Base-by-base conservation (phyloP, 176 grass and related monocot genomes). In the Saccharum spontaneum region DNA sequence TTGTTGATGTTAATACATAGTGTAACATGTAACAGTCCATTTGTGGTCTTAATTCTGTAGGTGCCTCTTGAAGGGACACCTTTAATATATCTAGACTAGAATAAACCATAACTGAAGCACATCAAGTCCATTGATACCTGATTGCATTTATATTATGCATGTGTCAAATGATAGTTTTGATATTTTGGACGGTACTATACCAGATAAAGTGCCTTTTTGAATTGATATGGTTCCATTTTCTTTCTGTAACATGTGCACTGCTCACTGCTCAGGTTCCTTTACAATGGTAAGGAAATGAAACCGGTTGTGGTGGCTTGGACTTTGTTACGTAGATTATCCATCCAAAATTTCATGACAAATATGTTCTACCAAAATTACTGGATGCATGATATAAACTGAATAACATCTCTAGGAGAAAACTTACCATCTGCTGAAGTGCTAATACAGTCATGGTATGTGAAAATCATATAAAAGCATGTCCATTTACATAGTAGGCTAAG, bases 401-500 rank as follows among this genome's bases (percentile, higher is more conserved):
- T 76, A 75, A 52, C 31, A 76, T 66, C 31, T 67, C 44, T 67
- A 67, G 23, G 23, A 59, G 65, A 14, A 14, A 77, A 79, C 39
- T 26, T 45, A 33, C 39, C 28, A 8, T 81, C 31, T 44, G 14
- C 49, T 52, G 2, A 18, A 18, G 49, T 52, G 28, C 30, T 48
- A 83, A 16, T 75, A 48, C 38, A 77, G 45, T 50, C 15, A 17
- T 50, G 4, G 26, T 46, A 86, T 30, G 71, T 79, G 49, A 18
- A 48, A 71, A 71, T 3, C 48, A 43, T 85, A 43, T 79, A 48
- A 50, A 50, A 59, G 31, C 55, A 41, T 39, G 15, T 38, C 50
- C 13, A 64, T 73, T 80, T 79, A 38, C 37, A 77, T 76, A 46
- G 18, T 60, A 54, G 46, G 40, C 55, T 39, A 49, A 52, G 7